Conservation (phyloP, 164 flowering plant genomes). For the Chimonanthus praecox region DNA sequence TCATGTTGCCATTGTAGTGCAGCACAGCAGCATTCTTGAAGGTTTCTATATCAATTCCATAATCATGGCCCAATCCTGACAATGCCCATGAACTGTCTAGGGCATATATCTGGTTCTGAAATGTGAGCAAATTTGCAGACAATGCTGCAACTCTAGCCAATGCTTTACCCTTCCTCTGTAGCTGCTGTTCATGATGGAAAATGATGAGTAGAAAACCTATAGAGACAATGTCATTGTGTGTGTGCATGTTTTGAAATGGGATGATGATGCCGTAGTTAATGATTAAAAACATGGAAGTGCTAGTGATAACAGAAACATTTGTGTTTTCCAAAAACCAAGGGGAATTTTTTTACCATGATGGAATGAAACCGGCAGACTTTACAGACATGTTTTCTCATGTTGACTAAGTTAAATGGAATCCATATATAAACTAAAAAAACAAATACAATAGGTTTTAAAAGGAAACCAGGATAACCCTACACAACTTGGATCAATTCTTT, state of each 20-base stretch:
- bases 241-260: neutral
- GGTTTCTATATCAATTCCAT: conserved; percentile 30
- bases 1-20: conserved; percentile 94
- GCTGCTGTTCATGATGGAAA: conserved; percentile 1
- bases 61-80: conserved; percentile 79
- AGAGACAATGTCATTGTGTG: neutral
- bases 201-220: neutral
- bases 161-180: conserved; percentile 24
- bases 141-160: conserved; percentile 33
- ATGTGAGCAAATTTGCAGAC: conserved; percentile 58
- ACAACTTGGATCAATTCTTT: too few relatives aligned
- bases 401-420: too few relatives aligned
- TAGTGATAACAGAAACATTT: too few relatives aligned
- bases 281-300: too few relatives aligned
- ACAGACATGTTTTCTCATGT: too few relatives aligned
- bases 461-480: too few relatives aligned
- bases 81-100: conserved; percentile 60
- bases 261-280: too few relatives aligned
- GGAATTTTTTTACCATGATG: too few relatives aligned
- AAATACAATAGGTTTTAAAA: too few relatives aligned
- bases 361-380: too few relatives aligned
- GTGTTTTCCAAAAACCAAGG: too few relatives aligned
- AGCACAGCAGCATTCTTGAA: conserved; percentile 57
- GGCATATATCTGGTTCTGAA: conserved; percentile 50
- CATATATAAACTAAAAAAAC: too few relatives aligned